Base-by-base conservation (phyloP, 2,329 filamentous ascomycete species). In the Fusarium continuum region DNA sequence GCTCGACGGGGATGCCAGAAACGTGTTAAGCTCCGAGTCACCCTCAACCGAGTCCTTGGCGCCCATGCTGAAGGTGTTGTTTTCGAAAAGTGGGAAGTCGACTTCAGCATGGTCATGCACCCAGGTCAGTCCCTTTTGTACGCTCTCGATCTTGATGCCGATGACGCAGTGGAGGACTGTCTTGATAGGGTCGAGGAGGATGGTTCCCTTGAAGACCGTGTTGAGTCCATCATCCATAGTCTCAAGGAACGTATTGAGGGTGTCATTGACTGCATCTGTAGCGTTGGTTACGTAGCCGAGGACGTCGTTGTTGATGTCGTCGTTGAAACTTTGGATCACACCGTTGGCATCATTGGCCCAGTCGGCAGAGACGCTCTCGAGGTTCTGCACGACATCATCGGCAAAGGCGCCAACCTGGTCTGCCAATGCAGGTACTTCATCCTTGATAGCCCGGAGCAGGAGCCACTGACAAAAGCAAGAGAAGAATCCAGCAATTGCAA, bases 71-170 rank as follows among this genome's bases (percentile, higher is more conserved):
- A 98, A 96, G 2, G 91, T 91, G 73, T 97, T 85, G 69, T 91
- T 89, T 22, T 86, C 82, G 59, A 98, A 88, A 48, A 85, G 77
- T 0, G 95, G 95, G 68, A 99, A 90, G 57, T 86, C 81, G 68
- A 99, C 84, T 61, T 95, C 86, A 4, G 95, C 92, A 73, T 98
- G 81, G 67, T 98, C 89, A 70, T 91, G 86, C 10, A 97, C 91
- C 94, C 94, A 99, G 1, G 91, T 96, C n/a, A 98, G 83, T 11
- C 91, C 95, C 72, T 91, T 89, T 75, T 98, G 87, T 65, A 99
- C 87, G 19, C 88, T 85, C 66, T 91, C 87, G 62, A 98, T 84
- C 80, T 98, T 98, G 72, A 96, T 83, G 8, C 89, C 87, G 64
- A 98, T 87, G n/a, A 98, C 82, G 73, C 95, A 98, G 72, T 91